Evolutionary conservation across 345 rosid species (phyloP).

Genomic region (Eucalyptus globulus): DNA sequence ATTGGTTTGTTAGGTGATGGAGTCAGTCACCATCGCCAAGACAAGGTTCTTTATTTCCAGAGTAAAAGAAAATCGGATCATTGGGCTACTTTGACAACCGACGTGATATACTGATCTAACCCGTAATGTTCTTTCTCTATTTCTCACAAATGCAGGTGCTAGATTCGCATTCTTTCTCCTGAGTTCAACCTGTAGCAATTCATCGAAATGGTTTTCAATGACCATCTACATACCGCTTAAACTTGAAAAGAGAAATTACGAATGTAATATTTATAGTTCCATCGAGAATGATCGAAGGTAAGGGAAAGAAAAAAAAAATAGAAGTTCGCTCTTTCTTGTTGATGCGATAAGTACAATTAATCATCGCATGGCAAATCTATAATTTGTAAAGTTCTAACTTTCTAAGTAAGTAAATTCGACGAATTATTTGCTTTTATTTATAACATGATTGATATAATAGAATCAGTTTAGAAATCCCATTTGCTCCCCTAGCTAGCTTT

Average conservation of each 20-base stretch:
- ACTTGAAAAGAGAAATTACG: not conserved
- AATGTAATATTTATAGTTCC: accelerated
- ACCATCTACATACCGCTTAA: not conserved
- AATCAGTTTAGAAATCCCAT: not conserved
- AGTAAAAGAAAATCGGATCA: no score
- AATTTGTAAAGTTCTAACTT: not conserved
- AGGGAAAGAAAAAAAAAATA: not conserved
- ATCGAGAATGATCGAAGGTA: not conserved
- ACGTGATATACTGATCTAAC: not conserved
- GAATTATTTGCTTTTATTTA: not conserved
- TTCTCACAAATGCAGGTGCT: not conserved
- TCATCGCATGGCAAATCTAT: accelerated
- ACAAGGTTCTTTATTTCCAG: no score
- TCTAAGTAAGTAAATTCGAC: not conserved
- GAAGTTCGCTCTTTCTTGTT: not conserved
- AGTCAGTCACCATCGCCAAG: no score
- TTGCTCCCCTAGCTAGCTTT: no score
- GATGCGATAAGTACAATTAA: not conserved
- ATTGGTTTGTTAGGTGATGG: not conserved
- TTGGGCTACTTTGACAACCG: no score
- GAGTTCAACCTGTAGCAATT: not conserved
- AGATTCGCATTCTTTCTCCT: not conserved
- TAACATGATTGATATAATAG: not conserved
- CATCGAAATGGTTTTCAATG: not conserved
- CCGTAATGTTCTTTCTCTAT: not conserved